Conservation (phyloP, 148 eudicot genomes). For the Mesembryanthemum crystallinum region DNA sequence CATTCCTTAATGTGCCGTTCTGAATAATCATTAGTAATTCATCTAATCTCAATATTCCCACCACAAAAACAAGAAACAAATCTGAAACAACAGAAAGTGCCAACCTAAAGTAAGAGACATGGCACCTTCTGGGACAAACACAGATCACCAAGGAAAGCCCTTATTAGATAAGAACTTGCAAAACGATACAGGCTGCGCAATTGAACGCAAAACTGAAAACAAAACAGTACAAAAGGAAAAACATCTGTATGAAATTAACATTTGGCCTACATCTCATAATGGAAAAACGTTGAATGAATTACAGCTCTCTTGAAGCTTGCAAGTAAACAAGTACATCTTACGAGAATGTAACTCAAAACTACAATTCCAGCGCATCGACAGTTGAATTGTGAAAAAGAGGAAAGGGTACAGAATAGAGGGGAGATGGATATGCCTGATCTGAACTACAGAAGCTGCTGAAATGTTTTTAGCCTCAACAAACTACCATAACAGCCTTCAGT, state of each 20-base stretch:
- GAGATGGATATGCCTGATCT: not conserved
- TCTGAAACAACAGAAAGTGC: no score
- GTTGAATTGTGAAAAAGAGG: conserved; percentile 4
- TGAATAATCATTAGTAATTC: no score
- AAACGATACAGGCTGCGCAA: no score
- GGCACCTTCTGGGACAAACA: no score
- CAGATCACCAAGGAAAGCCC: no score
- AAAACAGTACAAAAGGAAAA: not conserved
- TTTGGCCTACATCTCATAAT: conserved; percentile 7
- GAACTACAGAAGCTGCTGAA: conserved; percentile 11
- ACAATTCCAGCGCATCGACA: not conserved
- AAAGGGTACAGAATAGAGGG: not conserved
- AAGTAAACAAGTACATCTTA: conserved; percentile 11
- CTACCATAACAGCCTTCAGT: not conserved
- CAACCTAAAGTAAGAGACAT: no score
- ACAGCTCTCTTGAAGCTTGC: conserved; percentile 8
- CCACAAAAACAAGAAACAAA: no score
- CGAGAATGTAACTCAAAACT: conserved; percentile 7
- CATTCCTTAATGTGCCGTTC: no score
- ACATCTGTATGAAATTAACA: conserved; percentile 2
- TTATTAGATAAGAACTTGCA: no score
- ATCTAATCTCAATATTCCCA: no score
- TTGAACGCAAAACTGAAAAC: not conserved
- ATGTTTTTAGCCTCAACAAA: not conserved
- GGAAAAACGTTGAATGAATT: conserved; percentile 14